phyloP scores from a whole-genome alignment of 768 basidiomycete genomes.

The Tubosaeta brunneosetosa region DNA sequence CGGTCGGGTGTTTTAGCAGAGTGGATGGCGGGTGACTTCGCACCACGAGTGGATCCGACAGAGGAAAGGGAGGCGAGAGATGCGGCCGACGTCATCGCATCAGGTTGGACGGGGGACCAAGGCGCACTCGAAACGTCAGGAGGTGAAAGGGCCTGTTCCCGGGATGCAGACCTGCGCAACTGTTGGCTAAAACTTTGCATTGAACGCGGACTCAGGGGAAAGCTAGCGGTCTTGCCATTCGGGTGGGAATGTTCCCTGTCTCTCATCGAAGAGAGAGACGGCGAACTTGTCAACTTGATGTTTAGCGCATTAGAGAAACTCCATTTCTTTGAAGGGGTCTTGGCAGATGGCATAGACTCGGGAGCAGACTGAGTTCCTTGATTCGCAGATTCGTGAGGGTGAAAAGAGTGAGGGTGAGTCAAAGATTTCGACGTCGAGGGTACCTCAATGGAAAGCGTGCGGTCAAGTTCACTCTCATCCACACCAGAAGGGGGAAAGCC shows the following conservation, averaged over 20 bases:
- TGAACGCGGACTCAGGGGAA: conserved; percentile 63
- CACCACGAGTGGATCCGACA: conserved; percentile 56
- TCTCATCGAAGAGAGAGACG: conserved; percentile 52
- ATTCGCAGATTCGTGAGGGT: conserved; percentile 37
- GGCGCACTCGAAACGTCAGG: conserved; percentile 39
- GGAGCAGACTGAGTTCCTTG: conserved; percentile 36
- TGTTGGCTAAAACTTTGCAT: conserved; percentile 60
- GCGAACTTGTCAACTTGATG: conserved; percentile 64
- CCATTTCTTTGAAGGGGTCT: conserved; percentile 95
- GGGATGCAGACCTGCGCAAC: conserved; percentile 63
- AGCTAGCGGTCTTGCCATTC: conserved; percentile 44
- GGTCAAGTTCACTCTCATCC: conserved; percentile 46
- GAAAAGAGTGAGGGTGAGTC: conserved; percentile 28
- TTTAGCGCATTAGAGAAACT: conserved; percentile 86
- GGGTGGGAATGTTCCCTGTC: conserved; percentile 37
- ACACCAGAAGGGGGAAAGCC: conserved; percentile 44
- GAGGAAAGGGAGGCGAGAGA: conserved; percentile 75
- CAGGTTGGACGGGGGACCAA: conserved; percentile 69
- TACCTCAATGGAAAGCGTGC: conserved; percentile 49
- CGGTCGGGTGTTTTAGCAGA: conserved; percentile 64
- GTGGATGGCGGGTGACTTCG: conserved; percentile 39
- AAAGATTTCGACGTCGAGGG: conserved; percentile 31
- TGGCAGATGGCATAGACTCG: conserved; percentile 46
- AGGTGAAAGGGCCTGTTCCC: conserved; percentile 52
- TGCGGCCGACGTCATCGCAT: conserved; percentile 74